Percentiles rank a stretch among this genome's conserved stretches.
Conservation (phyloP, 768 basidiomycete genomes). For the Clathrus columnatus region DNA sequence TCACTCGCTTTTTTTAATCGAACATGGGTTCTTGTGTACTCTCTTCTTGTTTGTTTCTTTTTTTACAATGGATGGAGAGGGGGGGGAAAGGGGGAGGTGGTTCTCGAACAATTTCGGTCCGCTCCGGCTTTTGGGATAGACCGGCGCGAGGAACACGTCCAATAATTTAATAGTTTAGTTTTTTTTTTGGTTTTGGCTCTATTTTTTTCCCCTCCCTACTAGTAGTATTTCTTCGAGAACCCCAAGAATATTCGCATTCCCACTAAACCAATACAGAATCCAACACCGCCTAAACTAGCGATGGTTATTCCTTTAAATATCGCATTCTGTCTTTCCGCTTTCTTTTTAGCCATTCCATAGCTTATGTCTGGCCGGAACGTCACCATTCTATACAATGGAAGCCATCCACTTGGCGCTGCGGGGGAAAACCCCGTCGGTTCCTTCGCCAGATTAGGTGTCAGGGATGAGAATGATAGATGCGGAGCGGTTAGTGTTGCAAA, state of each 20-base stretch:
- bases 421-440: constrained; percentile 37
- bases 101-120: no score
- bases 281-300: constrained; percentile 21
- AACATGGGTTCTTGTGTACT: constrained; percentile 1
- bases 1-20: constrained; percentile 1
- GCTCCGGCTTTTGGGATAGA: constrained; percentile 2
- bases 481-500: constrained; percentile 21
- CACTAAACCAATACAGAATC: constrained; percentile 27
- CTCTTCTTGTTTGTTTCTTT: constrained; percentile 1
- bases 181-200: not conserved
- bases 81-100: no score
- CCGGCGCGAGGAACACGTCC: not conserved
- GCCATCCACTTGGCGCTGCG: constrained; percentile 64
- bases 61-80: not conserved
- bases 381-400: constrained; percentile 94
- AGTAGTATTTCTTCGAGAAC: constrained; percentile 3
- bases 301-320: constrained; percentile 47
- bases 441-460: constrained; percentile 21
- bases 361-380: constrained; percentile 95
- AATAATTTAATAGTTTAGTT: constrained; percentile 2
- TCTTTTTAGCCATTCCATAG: constrained; percentile 71
- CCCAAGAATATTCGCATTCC: constrained; percentile 9
- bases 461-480: constrained; percentile 38
- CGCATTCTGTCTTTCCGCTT: constrained; percentile 58
- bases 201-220: not conserved